These are phyloP conservation scores for Monosporascus sp. DNA, from an alignment of 2,329 filamentous ascomycete genomes.

Conservation along the genomic window DNA sequence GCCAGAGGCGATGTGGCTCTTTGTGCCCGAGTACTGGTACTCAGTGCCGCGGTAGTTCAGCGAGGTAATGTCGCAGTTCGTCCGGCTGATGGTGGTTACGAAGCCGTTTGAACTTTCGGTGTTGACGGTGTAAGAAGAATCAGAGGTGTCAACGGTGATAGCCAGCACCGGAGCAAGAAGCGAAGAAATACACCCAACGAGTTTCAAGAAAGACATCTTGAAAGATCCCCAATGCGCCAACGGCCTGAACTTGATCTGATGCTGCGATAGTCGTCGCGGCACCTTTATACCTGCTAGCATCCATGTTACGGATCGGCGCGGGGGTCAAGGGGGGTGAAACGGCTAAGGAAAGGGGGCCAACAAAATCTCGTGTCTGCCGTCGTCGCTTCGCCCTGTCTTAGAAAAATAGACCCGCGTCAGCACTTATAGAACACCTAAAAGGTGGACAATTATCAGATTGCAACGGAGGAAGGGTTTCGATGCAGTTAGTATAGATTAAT, in stretches of 20 bases:
- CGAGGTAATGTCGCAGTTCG: constrained; percentile 50
- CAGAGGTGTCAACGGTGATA: constrained; percentile 20
- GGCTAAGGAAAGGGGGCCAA: background rate
- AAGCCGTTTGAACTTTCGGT: constrained; percentile 23
- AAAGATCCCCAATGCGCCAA: constrained; percentile 2
- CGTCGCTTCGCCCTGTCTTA: too few relatives aligned
- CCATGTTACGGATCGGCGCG: background rate
- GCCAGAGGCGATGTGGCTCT: constrained; percentile 49
- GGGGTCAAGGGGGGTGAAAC: background rate
- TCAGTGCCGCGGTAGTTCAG: constrained; percentile 46
- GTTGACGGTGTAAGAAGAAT: constrained; percentile 20
- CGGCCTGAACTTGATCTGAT: background rate
- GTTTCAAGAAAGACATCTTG: constrained; percentile 11
- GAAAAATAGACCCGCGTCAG: too few relatives aligned
- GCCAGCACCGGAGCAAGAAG: constrained; percentile 17
- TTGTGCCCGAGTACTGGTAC: constrained; percentile 41
- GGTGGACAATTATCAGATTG: background rate
- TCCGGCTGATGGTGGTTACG: constrained; percentile 21
- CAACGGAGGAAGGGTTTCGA: background rate
- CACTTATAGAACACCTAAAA: background rate
- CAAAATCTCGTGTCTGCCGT: background rate
- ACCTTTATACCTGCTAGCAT: background rate
- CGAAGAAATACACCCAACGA: constrained; percentile 14
- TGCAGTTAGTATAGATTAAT: background rate
- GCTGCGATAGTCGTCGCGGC: background rate